Evolutionary conservation across 1,139 yeast genomes (phyloP).

Genomic region (Barnettozyma hawaiiensis): DNA sequence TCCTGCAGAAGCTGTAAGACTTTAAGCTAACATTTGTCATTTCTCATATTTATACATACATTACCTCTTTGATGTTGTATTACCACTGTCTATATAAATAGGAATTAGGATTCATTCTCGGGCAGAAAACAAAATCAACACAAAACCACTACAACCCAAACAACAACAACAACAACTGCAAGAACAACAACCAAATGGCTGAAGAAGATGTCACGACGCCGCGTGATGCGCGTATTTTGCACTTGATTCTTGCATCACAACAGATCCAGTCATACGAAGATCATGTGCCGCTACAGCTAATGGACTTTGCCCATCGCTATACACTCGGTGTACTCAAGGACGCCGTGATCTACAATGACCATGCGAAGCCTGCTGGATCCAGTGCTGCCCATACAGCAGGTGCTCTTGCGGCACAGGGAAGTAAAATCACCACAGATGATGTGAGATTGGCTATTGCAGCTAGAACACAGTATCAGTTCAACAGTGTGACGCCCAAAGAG

Average conservation of each 20-base stretch:
- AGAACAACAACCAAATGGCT: background rate
- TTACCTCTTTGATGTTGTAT: no score
- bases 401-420: conserved; percentile 27
- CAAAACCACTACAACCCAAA: no score
- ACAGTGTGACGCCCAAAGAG: conserved; percentile 88
- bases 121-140: no score
- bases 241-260: conserved; percentile 87
- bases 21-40: no score
- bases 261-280: conserved; percentile 91
- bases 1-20: background rate
- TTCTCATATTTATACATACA: no score
- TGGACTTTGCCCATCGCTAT: conserved; percentile 94
- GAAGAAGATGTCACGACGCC: conserved; percentile 36
- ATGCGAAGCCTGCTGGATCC: conserved; percentile 34
- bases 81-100: background rate
- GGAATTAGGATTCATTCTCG: background rate
- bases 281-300: conserved; percentile 87
- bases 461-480: conserved; percentile 87
- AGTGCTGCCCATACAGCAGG: conserved; percentile 19
- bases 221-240: conserved; percentile 85
- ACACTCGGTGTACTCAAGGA: conserved; percentile 83
- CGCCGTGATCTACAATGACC: conserved; percentile 84
- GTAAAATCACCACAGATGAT: conserved; percentile 74
- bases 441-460: conserved; percentile 90
- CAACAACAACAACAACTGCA: background rate